Conservation (phyloP, 2,329 filamentous ascomycete genomes). For the Claviceps sp. region DNA sequence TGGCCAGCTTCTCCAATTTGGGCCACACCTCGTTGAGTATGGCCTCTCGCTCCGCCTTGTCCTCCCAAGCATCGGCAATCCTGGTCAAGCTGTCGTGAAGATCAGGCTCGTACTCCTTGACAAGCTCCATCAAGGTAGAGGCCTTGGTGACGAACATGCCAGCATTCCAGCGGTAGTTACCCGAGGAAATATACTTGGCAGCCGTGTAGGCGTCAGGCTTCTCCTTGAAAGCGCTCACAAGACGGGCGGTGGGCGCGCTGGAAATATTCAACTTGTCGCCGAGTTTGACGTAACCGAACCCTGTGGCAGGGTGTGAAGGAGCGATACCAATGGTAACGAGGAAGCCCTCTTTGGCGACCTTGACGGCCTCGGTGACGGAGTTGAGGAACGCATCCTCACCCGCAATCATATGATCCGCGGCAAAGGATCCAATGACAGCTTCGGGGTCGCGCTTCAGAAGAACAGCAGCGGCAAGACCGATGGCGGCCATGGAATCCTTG, state of each 20-base stretch:
- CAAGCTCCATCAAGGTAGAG: constrained; percentile 13
- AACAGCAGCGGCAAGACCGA: constrained; percentile 14
- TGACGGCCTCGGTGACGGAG: constrained; percentile 14
- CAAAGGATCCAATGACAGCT: constrained; percentile 14
- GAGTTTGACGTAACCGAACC: constrained; percentile 15
- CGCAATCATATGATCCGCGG: constrained; percentile 16
- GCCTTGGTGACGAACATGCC: constrained; percentile 16
- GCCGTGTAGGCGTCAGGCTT: constrained; percentile 15
- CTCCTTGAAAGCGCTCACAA: constrained; percentile 15
- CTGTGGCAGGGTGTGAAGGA: constrained; percentile 14
- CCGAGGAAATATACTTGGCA: constrained; percentile 14
- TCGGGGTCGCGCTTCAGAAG: constrained; percentile 13
- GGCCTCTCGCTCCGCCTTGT: constrained; percentile 10
- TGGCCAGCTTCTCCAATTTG: constrained; percentile 13
- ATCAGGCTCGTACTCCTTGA: constrained; percentile 13
- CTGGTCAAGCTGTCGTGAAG: constrained; percentile 11
- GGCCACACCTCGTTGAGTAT: constrained; percentile 14
- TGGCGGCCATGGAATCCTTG: constrained; percentile 16
- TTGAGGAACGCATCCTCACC: constrained; percentile 15
- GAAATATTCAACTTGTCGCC: constrained; percentile 12
- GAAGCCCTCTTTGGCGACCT: constrained; percentile 14
- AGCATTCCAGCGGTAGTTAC: constrained; percentile 16
- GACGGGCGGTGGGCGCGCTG: constrained; percentile 10
- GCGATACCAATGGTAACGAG: constrained; percentile 16
- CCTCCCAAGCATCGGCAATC: constrained; percentile 14